These are phyloP conservation scores for Crassisporium funariophilum DNA, from an alignment of 768 basidiomycete genomes.

Conservation along the genomic window DNA sequence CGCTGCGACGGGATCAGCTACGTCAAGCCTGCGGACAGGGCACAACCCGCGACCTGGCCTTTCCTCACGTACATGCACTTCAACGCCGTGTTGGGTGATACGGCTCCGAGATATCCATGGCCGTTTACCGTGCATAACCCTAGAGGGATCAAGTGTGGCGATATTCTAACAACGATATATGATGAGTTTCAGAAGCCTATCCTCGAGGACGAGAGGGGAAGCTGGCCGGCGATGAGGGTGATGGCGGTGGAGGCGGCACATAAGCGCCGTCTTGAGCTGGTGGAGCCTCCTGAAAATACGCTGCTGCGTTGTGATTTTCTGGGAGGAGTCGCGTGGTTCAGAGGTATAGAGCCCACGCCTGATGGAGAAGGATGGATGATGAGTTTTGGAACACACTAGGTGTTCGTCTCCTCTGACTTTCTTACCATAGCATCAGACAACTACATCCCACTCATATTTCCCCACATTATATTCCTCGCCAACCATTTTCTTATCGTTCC, in stretches of 20 bases:
- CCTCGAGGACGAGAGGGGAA: conserved; percentile 34
- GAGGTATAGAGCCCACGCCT: conserved; percentile 54
- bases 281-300: conserved; percentile 17
- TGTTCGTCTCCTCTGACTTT: neutral
- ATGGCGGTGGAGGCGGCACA: conserved; percentile 33
- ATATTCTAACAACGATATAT: conserved; percentile 51
- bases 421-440: too few species aligned
- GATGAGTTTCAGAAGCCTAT: conserved; percentile 45
- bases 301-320: conserved; percentile 49
- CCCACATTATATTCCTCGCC: too few species aligned
- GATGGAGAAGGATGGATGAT: conserved; percentile 49
- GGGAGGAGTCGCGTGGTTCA: conserved; percentile 48
- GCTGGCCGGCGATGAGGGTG: conserved; percentile 36
- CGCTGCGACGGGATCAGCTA: conserved; percentile 32
- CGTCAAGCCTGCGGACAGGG: conserved; percentile 35
- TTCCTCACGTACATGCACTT: conserved; percentile 60
- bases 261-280: conserved; percentile 22
- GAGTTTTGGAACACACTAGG: conserved; percentile 25
- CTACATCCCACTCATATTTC: too few species aligned
- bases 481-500: too few species aligned
- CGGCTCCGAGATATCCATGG: conserved; percentile 54
- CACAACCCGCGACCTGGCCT: conserved; percentile 69
- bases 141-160: conserved; percentile 48
- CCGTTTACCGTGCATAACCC: conserved; percentile 51
- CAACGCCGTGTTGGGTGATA: conserved; percentile 52